Evolutionary conservation across 2,329 filamentous ascomycete genomes (phyloP).

Genomic region (Ceratocystiopsis brevicomis): DNA sequence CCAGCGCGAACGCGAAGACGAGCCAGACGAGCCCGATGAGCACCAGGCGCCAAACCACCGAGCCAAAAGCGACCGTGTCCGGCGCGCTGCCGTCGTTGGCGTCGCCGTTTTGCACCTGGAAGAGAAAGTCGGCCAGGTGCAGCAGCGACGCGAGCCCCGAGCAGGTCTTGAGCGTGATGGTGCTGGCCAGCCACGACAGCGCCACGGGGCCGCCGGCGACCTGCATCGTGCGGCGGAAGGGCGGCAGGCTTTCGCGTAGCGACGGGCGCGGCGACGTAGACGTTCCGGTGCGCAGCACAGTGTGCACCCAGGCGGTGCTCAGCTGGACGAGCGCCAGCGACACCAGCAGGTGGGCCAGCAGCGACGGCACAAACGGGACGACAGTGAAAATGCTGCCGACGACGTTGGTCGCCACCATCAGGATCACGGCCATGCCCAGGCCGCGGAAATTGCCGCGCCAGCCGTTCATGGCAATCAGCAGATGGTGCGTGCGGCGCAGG

Average conservation of each 20-base stretch:
- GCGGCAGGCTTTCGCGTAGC: conserved; percentile 46
- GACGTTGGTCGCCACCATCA: conserved; percentile 15
- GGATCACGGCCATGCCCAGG: conserved; percentile 28
- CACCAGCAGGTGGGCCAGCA: conserved; percentile 29
- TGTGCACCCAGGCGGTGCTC: conserved; percentile 66
- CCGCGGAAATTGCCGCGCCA: conserved; percentile 52
- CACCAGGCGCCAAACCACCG: conserved; percentile 26
- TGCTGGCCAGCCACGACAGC: conserved; percentile 38
- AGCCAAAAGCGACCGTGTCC: conserved; percentile 9
- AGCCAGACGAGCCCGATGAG: conserved; percentile 27
- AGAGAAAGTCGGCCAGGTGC: conserved; percentile 22
- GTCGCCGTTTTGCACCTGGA: neutral
- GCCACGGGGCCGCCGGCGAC: conserved; percentile 51
- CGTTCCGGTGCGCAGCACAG: conserved; percentile 53
- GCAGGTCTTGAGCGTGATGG: conserved; percentile 30
- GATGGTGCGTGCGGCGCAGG: conserved; percentile 29
- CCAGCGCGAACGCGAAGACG: conserved; percentile 38
- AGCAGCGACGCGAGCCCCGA: conserved; percentile 26
- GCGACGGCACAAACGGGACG: conserved; percentile 17
- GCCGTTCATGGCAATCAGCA: conserved; percentile 44
- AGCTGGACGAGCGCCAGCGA: conserved; percentile 47
- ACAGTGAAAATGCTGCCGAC: conserved; percentile 26
- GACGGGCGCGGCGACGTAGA: conserved; percentile 32
- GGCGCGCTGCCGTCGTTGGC: too few species aligned
- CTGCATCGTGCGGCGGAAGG: conserved; percentile 42